phyloP scores from a whole-genome alignment of 306 rosid species.

The Malus orientalis region DNA sequence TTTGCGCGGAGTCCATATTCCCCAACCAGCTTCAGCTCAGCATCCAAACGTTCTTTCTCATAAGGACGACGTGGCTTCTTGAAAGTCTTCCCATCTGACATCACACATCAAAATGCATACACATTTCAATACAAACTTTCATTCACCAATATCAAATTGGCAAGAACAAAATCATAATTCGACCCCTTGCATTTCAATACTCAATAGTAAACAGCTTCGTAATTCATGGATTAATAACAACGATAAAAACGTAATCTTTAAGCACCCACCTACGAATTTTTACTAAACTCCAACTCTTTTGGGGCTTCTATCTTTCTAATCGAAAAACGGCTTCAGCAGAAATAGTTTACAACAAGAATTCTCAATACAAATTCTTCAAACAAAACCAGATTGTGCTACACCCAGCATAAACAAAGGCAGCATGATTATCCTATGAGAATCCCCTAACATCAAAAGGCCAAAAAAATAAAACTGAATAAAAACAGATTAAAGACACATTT shows the following conservation, averaged over 20 bases:
- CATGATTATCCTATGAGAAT: neutral
- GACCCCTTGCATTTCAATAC: neutral
- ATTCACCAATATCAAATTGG: neutral
- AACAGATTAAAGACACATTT: neutral
- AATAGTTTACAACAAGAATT: neutral
- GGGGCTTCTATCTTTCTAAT: too few relatives aligned
- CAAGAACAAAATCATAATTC: neutral
- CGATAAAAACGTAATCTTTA: neutral
- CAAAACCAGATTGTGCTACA: neutral
- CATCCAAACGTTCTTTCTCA: slow-evolving; percentile 34
- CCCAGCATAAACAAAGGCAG: neutral
- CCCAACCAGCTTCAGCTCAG: slow-evolving; percentile 34
- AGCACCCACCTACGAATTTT: neutral
- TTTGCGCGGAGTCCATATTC: slow-evolving; percentile 36
- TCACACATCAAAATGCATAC: neutral
- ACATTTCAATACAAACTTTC: neutral
- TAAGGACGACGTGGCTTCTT: slow-evolving; percentile 34
- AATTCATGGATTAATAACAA: too few relatives aligned
- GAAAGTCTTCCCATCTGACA: slow-evolving; percentile 31
- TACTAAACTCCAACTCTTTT: neutral
- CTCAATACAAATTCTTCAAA: neutral
- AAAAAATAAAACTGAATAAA: neutral
- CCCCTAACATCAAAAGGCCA: neutral
- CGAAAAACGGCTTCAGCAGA: neutral
- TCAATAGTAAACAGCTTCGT: neutral